Evolutionary conservation across 768 basidiomycete genomes (phyloP).

Genomic region (Agrocybe praecox): DNA sequence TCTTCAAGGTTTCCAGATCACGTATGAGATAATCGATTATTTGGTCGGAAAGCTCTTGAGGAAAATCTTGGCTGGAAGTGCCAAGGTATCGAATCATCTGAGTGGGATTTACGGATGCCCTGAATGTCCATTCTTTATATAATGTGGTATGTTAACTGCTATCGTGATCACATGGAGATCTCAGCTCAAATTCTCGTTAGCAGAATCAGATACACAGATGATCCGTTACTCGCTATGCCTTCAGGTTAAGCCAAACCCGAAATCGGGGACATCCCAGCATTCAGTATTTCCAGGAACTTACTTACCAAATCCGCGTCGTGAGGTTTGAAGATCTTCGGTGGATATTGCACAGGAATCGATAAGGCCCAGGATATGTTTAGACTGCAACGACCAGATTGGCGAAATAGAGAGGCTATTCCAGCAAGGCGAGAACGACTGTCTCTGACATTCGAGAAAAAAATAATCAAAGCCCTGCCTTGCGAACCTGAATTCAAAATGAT

Average conservation of each 20-base stretch:
- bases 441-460: too few species aligned
- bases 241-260: not conserved
- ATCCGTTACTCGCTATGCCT: not conserved
- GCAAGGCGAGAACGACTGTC: not conserved
- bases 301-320: too few species aligned
- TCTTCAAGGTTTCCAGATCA: slow-evolving; percentile 5
- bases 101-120: not conserved
- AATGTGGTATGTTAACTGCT: not conserved
- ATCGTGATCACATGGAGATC: not conserved
- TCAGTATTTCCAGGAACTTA: too few species aligned
- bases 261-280: too few species aligned
- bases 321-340: not conserved
- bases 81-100: not conserved
- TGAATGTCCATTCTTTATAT: not conserved
- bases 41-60: slow-evolving; percentile 13
- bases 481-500: too few species aligned
- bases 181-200: not conserved
- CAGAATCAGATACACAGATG: not conserved
- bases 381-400: not conserved
- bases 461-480: too few species aligned
- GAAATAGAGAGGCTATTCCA: not conserved
- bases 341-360: not conserved
- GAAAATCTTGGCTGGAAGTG: not conserved
- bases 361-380: not conserved
- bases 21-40: slow-evolving; percentile 7